phyloP scores from a whole-genome alignment of 164 flowering plant species.

The Vitis vinifera region DNA sequence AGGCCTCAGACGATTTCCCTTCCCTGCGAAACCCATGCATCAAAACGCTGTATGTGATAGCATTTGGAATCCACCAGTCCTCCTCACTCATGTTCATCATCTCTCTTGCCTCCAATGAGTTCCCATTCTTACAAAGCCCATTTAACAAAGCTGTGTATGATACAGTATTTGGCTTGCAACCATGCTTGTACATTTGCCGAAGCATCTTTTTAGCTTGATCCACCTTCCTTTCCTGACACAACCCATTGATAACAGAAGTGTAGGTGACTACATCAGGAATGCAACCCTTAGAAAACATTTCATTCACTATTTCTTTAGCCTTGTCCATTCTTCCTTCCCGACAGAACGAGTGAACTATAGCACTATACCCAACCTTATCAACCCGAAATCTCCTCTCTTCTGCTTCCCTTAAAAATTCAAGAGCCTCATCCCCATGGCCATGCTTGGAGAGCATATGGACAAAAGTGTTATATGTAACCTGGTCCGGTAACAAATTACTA shows the following conservation, averaged over 20 bases:
- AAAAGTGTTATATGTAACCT: conserved; percentile 69
- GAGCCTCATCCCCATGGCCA: conserved; percentile 76
- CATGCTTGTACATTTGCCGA: conserved; percentile 71
- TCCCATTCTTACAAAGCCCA: conserved; percentile 73
- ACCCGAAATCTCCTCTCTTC: conserved; percentile 63
- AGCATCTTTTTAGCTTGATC: conserved; percentile 84
- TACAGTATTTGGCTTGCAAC: conserved; percentile 83
- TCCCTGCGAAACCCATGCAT: conserved; percentile 90
- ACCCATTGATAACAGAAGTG: conserved; percentile 73
- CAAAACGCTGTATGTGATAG: conserved; percentile 77
- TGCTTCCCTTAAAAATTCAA: conserved; percentile 67
- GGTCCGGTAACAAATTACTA: conserved; percentile 60
- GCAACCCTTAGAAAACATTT: conserved; percentile 73
- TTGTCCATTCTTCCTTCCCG: conserved; percentile 57
- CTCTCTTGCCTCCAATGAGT: conserved; percentile 75
- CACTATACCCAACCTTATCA: conserved; percentile 84
- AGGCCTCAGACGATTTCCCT: conserved; percentile 72
- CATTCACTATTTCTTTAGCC: conserved; percentile 74
- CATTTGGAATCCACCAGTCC: conserved; percentile 91
- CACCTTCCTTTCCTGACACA: conserved; percentile 62
- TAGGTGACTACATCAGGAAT: conserved; percentile 92
- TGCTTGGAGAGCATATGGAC: conserved; percentile 79
- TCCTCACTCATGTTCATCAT: conserved; percentile 74
- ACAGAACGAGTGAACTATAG: conserved; percentile 67
- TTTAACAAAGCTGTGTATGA: conserved; percentile 79